A percentile compares a stretch with the other conserved stretches of the same genome.
These are phyloP conservation scores for Aspergillus thermomutatus DNA, from an alignment of 2,329 filamentous ascomycete species.

Conservation along the genomic window DNA sequence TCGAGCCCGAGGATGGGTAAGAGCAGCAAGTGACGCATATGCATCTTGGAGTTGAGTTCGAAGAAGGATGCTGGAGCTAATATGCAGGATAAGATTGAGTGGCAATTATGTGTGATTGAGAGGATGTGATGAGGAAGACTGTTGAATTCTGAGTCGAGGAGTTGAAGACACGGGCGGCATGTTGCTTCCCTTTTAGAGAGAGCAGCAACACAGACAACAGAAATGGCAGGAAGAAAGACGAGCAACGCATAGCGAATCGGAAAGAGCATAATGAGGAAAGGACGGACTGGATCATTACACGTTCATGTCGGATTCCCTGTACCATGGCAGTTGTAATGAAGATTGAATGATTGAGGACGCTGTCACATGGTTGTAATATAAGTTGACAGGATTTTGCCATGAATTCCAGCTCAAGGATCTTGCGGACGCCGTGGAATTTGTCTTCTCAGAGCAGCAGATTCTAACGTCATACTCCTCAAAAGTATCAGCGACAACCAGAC, in stretches of 20 bases:
- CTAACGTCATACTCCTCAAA: background rate
- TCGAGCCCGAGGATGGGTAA: conserved; percentile 11
- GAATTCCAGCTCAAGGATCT: background rate
- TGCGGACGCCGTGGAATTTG: background rate
- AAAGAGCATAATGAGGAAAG: background rate
- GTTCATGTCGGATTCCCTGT: background rate
- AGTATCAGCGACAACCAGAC: background rate
- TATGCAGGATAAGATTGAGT: conserved; percentile 20
- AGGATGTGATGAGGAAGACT: conserved; percentile 3
- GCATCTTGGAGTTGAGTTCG: conserved; percentile 19
- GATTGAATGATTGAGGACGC: background rate
- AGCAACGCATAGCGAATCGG: background rate
- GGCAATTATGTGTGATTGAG: conserved; percentile 3
- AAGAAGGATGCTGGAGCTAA: conserved; percentile 13
- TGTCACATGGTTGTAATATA: background rate
- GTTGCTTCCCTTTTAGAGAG: background rate
- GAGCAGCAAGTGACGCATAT: conserved; percentile 12
- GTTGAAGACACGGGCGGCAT: background rate
- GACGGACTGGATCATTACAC: background rate
- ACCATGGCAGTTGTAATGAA: background rate
- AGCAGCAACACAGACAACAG: background rate
- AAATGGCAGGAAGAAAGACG: background rate
- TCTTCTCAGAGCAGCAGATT: background rate
- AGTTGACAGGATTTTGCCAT: background rate
- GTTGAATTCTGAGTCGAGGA: background rate